phyloP scores from a whole-genome alignment of 1,284 basidiomycete species.

The Malassezia globosa region DNA sequence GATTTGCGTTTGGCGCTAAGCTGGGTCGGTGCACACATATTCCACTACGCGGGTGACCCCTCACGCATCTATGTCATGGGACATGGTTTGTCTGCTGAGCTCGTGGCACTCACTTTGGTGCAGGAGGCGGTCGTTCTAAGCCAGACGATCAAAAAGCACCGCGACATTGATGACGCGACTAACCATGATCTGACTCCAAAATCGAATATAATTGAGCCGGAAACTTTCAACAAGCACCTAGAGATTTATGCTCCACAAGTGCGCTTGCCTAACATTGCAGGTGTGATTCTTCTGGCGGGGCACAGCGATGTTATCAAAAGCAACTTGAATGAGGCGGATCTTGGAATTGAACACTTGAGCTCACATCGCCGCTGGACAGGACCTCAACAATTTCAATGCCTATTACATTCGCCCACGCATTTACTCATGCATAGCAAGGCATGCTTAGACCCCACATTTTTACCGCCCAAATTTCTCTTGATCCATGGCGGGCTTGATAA shows the following conservation, averaged over 20 bases:
- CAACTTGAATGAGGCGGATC: constrained; percentile 42
- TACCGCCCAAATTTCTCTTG: constrained; percentile 47
- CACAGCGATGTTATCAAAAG: constrained; percentile 49
- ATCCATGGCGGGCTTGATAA: constrained; percentile 48
- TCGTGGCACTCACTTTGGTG: constrained; percentile 46
- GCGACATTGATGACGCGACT: background rate
- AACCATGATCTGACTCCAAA: background rate
- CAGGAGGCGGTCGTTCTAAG: constrained; percentile 47
- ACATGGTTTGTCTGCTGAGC: constrained; percentile 47
- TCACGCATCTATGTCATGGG: constrained; percentile 45
- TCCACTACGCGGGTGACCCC: constrained; percentile 46
- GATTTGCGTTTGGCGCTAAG: constrained; percentile 44
- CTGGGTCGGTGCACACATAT: constrained; percentile 45
- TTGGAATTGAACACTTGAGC: constrained; percentile 48
- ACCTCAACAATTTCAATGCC: constrained; percentile 46
- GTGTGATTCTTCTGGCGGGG: constrained; percentile 47
- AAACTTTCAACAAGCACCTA: background rate
- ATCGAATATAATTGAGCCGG: background rate
- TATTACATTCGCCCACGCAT: constrained; percentile 48
- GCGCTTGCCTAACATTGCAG: constrained; percentile 42
- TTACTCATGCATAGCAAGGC: constrained; percentile 48
- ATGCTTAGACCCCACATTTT: constrained; percentile 42
- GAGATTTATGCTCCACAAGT: constrained; percentile 47
- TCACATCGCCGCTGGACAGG: constrained; percentile 46
- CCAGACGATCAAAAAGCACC: constrained; percentile 7